Evolutionary conservation across 768 basidiomycete species (phyloP).

Genomic region (Suillus subluteus): DNA sequence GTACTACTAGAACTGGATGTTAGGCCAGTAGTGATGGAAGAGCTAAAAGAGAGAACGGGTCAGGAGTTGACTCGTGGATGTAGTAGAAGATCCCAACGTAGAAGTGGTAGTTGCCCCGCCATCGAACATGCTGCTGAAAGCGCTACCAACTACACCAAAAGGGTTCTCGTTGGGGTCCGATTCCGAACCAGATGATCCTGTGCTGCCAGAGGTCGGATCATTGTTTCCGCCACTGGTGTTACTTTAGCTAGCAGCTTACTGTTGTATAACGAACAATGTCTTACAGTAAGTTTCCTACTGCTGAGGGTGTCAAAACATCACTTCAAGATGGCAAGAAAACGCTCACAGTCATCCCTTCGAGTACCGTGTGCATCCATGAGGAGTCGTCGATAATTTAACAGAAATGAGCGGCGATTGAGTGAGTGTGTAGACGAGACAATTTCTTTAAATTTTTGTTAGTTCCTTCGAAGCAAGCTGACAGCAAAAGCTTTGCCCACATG

Average conservation of each 20-base stretch:
- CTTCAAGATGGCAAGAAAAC: background rate
- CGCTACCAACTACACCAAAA: conserved; percentile 18
- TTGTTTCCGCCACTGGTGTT: conserved; percentile 15
- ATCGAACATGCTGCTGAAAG: conserved; percentile 21
- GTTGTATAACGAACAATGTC: conserved; percentile 4
- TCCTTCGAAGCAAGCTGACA: conserved; percentile 4
- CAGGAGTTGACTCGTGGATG: conserved; percentile 21
- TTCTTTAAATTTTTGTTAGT: conserved; percentile 5
- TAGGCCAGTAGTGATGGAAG: conserved; percentile 16
- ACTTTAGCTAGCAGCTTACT: conserved; percentile 7
- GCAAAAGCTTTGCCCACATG: conserved; percentile 13
- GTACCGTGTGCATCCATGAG: conserved; percentile 25
- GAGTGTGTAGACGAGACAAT: conserved; percentile 5
- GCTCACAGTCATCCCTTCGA: conserved; percentile 34
- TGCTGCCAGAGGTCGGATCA: conserved; percentile 8
- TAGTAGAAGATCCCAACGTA: conserved; percentile 24
- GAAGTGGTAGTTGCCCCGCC: conserved; percentile 14
- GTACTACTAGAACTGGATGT: conserved; percentile 12
- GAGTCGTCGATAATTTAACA: conserved; percentile 19
- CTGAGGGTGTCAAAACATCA: conserved; percentile 12
- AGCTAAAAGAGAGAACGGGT: conserved; percentile 29
- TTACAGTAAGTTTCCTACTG: conserved; percentile 26
- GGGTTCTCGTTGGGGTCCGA: background rate
- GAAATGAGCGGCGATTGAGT: conserved; percentile 27
- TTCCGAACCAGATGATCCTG: background rate